These are phyloP conservation scores for Eucalyptus dawsonii DNA, from an alignment of 345 rosid species.

Conservation along the genomic window DNA sequence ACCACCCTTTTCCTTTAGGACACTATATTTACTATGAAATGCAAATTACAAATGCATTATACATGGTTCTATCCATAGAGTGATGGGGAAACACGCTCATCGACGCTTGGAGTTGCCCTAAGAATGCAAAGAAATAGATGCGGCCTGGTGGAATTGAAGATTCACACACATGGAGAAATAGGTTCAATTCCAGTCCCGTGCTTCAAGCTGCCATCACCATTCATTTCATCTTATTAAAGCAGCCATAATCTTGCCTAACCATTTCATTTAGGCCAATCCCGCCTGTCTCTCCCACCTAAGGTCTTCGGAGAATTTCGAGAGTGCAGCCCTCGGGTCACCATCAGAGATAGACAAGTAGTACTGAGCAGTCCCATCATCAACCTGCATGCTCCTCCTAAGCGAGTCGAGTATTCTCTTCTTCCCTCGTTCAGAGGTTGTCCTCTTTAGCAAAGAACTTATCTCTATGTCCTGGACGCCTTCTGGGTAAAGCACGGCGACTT, in stretches of 20 bases:
- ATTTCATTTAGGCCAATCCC: conserved; percentile 3
- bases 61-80: not conserved
- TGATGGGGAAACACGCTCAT: not conserved
- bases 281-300: conserved; percentile 58
- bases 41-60: not conserved
- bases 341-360: conserved; percentile 72
- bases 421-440: conserved; percentile 34
- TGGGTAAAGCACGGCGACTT: conserved; percentile 70
- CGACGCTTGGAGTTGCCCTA: not conserved
- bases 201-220: not conserved
- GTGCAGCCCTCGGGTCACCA: conserved; percentile 71
- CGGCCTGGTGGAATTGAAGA: not conserved
- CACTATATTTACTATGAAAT: not conserved
- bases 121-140: not conserved
- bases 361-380: conserved; percentile 74
- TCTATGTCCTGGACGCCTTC: conserved; percentile 42
- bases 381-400: conserved; percentile 82
- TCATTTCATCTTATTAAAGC: not conserved
- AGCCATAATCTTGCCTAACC: not conserved
- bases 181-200: not conserved
- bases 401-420: conserved; percentile 56
- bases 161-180: not conserved
- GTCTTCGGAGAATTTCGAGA: conserved; percentile 61
- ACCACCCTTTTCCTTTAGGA: not conserved
- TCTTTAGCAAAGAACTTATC: conserved; percentile 4